A percentile compares a stretch with the other conserved stretches of the same genome.
Conservation (phyloP, 1,284 basidiomycete species). For the Cutaneotrichosporon cyanovorans region DNA sequence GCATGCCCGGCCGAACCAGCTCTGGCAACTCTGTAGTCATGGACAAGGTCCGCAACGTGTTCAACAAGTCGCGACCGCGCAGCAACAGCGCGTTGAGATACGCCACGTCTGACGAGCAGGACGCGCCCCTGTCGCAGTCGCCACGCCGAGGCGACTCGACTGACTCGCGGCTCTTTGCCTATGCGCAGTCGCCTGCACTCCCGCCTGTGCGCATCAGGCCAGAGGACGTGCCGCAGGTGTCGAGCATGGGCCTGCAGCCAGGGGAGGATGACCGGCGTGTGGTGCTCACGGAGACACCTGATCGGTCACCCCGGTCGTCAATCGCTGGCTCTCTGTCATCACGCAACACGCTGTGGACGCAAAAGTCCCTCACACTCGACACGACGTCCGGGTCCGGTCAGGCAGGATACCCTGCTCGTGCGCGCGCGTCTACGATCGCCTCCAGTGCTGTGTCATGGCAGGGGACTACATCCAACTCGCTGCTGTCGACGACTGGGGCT, state of each 20-base stretch:
- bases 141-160: conserved; percentile 18
- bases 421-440: conserved; percentile 11
- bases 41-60: conserved; percentile 33
- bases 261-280: conserved; percentile 17
- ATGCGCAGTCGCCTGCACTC: conserved; percentile 18
- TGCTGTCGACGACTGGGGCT: not conserved
- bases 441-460: conserved; percentile 10
- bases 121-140: conserved; percentile 5
- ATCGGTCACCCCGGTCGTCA: conserved; percentile 29
- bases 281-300: conserved; percentile 17
- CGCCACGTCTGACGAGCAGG: conserved; percentile 29
- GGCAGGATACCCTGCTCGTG: not conserved
- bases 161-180: conserved; percentile 26
- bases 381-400: not conserved
- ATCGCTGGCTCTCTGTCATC: conserved; percentile 19
- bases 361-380: conserved; percentile 6
- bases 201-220: conserved; percentile 13
- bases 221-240: conserved; percentile 20
- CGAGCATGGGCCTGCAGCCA: conserved; percentile 16
- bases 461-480: not conserved
- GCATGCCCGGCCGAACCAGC: conserved; percentile 20
- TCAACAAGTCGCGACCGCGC: conserved; percentile 26
- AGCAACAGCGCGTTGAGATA: conserved; percentile 29
- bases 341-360: conserved; percentile 5
- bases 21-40: conserved; percentile 38